phyloP scores from a whole-genome alignment of 2,329 filamentous ascomycete genomes.

The Aspergillus sp. region DNA sequence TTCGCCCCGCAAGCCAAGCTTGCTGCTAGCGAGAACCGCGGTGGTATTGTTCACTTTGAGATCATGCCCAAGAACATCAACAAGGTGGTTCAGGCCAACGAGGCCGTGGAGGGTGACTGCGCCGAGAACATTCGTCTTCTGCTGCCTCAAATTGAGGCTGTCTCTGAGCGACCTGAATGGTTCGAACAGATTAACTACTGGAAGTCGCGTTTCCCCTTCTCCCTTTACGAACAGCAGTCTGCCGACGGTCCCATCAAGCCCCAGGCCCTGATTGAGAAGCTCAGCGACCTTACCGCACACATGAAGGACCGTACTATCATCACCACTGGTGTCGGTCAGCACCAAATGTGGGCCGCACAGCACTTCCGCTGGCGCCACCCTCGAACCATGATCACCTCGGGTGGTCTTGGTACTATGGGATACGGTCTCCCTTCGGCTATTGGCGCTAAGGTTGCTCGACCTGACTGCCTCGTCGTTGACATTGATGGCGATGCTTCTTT shows the following conservation, averaged over 20 bases:
- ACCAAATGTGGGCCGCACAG: conserved; percentile 98
- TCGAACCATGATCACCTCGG: conserved; percentile 91
- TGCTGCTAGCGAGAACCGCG: conserved; percentile 77
- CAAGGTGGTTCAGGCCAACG: conserved; percentile 95
- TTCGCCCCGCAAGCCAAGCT: conserved; percentile 86
- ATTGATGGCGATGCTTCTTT: conserved; percentile 99
- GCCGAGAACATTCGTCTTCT: conserved; percentile 71
- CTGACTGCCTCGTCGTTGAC: conserved; percentile 83
- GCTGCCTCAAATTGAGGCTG: conserved; percentile 64
- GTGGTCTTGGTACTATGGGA: conserved; percentile 94
- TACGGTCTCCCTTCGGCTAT: conserved; percentile 92
- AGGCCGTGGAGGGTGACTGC: conserved; percentile 92
- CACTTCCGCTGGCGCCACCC: conserved; percentile 93
- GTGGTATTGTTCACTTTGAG: conserved; percentile 95
- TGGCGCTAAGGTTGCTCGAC: conserved; percentile 81
- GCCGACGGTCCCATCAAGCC: conserved; percentile 83
- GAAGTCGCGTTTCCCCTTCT: conserved; percentile 87
- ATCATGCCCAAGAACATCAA: conserved; percentile 99
- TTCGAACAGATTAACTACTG: conserved; percentile 83
- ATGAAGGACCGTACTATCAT: conserved; percentile 84
- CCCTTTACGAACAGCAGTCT: conserved; percentile 72
- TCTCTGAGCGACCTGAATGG: conserved; percentile 72
- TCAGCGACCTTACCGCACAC: conserved; percentile 75
- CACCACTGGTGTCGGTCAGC: conserved; percentile 90
- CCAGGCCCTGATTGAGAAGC: conserved; percentile 83